These are phyloP conservation scores for Skeletonema menzelii DNA, from an alignment of 108 stramenopile genomes.

Conservation along the genomic window DNA sequence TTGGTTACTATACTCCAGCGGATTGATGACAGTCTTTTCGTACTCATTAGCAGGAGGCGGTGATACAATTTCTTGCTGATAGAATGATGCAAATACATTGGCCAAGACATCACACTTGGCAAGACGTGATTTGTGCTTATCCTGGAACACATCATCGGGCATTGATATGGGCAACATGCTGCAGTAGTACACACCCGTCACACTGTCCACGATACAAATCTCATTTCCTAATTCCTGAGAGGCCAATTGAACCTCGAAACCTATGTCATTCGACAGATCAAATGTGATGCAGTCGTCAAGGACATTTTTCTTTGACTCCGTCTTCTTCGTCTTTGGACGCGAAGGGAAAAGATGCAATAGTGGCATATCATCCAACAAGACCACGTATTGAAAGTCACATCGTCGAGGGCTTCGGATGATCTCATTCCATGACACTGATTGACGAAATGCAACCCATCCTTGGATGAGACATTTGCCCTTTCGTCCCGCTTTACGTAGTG, in stretches of 20 bases:
- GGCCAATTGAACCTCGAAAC: slow-evolving; percentile 16
- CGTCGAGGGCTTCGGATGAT: slow-evolving; percentile 25
- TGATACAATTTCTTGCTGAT: neutral
- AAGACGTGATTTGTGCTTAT: slow-evolving; percentile 36
- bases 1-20: neutral
- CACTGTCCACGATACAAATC: slow-evolving; percentile 18
- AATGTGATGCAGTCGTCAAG: slow-evolving; percentile 18
- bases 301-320: slow-evolving; percentile 8
- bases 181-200: slow-evolving; percentile 6
- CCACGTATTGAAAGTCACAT: slow-evolving; percentile 35
- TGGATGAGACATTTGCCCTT: slow-evolving; percentile 36
- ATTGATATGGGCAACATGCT: slow-evolving; percentile 32
- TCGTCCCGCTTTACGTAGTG: slow-evolving; percentile 22
- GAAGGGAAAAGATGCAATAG: slow-evolving; percentile 31
- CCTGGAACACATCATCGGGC: slow-evolving; percentile 15
- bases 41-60: neutral
- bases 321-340: slow-evolving; percentile 14
- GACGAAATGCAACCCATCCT: slow-evolving; percentile 42
- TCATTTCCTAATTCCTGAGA: slow-evolving; percentile 33
- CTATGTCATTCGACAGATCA: slow-evolving; percentile 22
- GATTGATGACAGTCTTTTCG: neutral
- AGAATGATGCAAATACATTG: slow-evolving; percentile 14
- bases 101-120: slow-evolving; percentile 15
- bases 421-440: slow-evolving; percentile 21
- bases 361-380: slow-evolving; percentile 36